These are phyloP conservation scores for Sporothrix dimorphospora DNA, from an alignment of 2,329 filamentous ascomycete genomes.

Conservation along the genomic window DNA sequence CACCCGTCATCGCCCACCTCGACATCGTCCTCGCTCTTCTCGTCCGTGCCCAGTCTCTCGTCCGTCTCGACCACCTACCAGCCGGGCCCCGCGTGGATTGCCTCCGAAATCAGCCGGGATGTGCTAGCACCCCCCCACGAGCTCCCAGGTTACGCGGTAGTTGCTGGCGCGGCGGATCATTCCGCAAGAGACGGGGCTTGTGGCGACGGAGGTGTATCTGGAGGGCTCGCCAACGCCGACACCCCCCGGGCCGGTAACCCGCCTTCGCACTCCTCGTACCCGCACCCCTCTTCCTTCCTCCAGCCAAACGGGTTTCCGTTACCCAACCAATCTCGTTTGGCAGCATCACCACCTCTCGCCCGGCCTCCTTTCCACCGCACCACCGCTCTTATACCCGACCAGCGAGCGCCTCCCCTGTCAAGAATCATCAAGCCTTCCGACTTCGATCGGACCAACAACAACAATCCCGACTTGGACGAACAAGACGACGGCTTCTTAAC, in stretches of 20 bases:
- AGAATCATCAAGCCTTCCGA: conserved; percentile 18
- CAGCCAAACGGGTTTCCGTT: background rate
- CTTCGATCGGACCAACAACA: background rate
- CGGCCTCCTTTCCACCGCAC: background rate
- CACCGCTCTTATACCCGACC: background rate
- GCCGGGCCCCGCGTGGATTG: conserved; percentile 19
- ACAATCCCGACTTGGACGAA: background rate
- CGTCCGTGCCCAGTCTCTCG: conserved; percentile 18
- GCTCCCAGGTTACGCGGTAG: background rate
- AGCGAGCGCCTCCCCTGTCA: conserved; percentile 4
- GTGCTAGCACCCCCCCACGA: background rate
- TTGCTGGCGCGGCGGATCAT: conserved; percentile 5
- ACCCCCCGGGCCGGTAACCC: background rate
- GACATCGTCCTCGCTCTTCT: conserved; percentile 26
- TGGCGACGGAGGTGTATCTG: background rate
- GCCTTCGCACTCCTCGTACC: conserved; percentile 1
- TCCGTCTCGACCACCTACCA: conserved; percentile 19
- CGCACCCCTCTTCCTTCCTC: background rate
- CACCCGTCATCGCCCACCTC: conserved; percentile 17
- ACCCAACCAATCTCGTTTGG: background rate
- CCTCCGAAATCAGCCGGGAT: conserved; percentile 25
- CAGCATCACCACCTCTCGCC: background rate
- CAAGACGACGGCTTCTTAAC: background rate
- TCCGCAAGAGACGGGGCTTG: conserved; percentile 1
- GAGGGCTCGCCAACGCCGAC: conserved; percentile 3